Base-by-base conservation (phyloP, 345 rosid species). In the Mallotus nudiflorus region DNA sequence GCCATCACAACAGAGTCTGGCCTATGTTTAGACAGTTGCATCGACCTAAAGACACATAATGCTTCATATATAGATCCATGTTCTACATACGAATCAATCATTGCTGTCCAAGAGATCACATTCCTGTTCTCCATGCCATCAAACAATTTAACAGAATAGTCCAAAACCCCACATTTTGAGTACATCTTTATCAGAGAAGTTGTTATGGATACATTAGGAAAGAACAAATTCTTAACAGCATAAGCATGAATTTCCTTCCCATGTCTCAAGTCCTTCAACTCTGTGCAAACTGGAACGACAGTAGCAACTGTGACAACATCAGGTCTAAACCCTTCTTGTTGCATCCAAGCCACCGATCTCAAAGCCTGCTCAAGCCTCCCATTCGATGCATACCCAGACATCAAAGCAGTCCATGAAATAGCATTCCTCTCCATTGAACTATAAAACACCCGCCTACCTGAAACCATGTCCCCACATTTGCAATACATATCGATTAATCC, bases 271-370 rank as follows among this genome's bases (percentile, higher is more conserved):
- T 83, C 90, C 82, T 77, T 83, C 74, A 89, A 67, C 82, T 85
- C 75, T 44, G 78, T 73, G 72, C 98, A 94, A 76, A 94, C 93
- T 0, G 97, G 96, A 62, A 94, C 70, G 75, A 85, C 82, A 0
- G 96, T 91, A 7, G 93, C 95, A 75, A 86, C 74, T 0, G 96
- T 85, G 52, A 91, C 93, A 14, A 87, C 82, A 28, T 94, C 97
- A 15, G 98, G 97, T 80, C 28, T 81, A 59, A 77, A 85, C 4
- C 97, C 91, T 80, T 93, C 98, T 68, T 91, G 96, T 79, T 91
- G 97, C 98, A 93, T 93, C 98, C 98, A 93, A 16, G 84, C 84
- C 69, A 89, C 73, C 4, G 93, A 91, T 79, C 93, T 88, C 84
- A 93, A 74, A 48, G 97, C 96, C 80, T 89, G 98, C 57, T 89